These are phyloP conservation scores for Fraxinus xanthoxyloides DNA, from an alignment of 305 asterid species.

Conservation along the genomic window DNA sequence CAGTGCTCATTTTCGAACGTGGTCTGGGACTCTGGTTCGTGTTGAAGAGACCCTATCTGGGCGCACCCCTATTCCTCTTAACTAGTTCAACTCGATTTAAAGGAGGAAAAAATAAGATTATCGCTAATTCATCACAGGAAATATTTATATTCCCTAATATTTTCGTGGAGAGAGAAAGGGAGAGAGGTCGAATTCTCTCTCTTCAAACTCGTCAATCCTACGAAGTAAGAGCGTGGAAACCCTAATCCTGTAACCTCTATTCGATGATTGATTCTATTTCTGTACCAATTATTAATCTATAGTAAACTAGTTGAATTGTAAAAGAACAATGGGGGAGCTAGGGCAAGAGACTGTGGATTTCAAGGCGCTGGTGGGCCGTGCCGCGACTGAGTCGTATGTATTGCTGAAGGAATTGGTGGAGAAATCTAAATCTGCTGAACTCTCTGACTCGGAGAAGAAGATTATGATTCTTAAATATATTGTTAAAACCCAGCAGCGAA, in stretches of 20 bases:
- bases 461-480: constrained; percentile 81
- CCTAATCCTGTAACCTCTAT: background rate
- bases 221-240: background rate
- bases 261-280: background rate
- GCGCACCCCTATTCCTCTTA: background rate
- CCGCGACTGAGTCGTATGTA: constrained; percentile 78
- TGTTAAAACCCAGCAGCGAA: constrained; percentile 93
- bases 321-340: constrained; percentile 60
- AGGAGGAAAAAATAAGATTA: no score
- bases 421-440: constrained; percentile 63
- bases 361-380: constrained; percentile 67
- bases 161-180: background rate
- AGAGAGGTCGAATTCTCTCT: background rate
- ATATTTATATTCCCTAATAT: background rate
- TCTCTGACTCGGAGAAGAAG: constrained; percentile 86
- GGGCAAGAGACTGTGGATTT: constrained; percentile 89
- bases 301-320: constrained; percentile 19
- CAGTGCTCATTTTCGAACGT: background rate
- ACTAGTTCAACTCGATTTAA: no score
- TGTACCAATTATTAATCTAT: background rate
- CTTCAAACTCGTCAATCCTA: background rate
- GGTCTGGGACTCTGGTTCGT: background rate
- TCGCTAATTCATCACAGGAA: background rate
- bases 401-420: constrained; percentile 84
- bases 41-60: background rate